Conservation (phyloP, 2,329 filamentous ascomycete species). For the Ceratocystis cubensis region DNA sequence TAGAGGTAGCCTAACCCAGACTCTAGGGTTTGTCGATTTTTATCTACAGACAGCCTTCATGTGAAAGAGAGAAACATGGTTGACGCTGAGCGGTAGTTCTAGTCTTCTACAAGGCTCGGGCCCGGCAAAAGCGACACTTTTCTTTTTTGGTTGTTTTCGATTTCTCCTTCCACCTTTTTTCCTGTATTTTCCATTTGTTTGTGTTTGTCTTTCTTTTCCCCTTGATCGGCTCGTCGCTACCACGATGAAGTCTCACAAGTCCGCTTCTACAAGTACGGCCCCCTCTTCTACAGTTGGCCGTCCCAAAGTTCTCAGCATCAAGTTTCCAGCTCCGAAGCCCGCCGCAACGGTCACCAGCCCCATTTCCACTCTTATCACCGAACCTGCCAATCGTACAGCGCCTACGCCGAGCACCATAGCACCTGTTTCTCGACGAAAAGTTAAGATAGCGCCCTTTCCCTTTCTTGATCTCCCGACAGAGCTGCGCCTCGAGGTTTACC, state of each 20-base stretch:
- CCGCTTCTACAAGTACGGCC: not conserved
- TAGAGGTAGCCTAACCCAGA: no score
- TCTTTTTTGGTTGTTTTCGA: no score
- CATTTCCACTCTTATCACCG: not conserved
- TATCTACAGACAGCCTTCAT: not conserved
- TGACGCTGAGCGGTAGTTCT: no score
- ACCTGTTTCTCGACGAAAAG: constrained; percentile 24
- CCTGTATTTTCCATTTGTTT: not conserved
- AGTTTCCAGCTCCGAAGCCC: not conserved
- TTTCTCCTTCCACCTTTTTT: not conserved
- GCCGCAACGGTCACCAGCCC: not conserved
- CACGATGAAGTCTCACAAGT: not conserved
- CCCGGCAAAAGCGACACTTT: no score
- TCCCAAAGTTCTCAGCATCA: constrained; percentile 8
- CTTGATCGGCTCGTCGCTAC: not conserved
- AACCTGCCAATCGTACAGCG: not conserved
- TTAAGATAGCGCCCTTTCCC: constrained; percentile 39
- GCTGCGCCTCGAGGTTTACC: constrained; percentile 57
- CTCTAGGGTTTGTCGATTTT: not conserved
- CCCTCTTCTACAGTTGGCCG: not conserved
- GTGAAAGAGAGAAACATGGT: not conserved
- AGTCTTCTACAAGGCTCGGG: no score
- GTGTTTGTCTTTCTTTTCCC: not conserved
- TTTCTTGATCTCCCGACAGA: constrained; percentile 59
- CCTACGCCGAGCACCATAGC: not conserved